Percentiles rank a stretch among this genome's conserved stretches.
Conservation (phyloP, 2,329 filamentous ascomycete genomes). For the Aureobasidium vineae region DNA sequence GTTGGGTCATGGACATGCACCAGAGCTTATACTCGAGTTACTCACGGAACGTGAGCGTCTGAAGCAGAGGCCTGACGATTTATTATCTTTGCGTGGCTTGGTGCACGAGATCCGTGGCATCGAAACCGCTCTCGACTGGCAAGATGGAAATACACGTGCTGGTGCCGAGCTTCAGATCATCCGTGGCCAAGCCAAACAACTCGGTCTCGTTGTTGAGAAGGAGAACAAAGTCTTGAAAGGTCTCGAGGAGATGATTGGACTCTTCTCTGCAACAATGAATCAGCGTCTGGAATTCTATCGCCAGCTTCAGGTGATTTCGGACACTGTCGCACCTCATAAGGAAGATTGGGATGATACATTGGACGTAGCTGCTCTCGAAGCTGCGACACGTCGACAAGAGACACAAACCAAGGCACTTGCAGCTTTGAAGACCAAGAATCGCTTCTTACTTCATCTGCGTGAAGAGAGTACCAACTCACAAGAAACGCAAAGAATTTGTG, state of each 20-base stretch:
- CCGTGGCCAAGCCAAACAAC: conserved; percentile 59
- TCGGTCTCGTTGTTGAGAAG: conserved; percentile 53
- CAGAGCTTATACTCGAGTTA: conserved; percentile 57
- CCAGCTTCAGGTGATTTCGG: conserved; percentile 86
- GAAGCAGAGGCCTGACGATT: conserved; percentile 51
- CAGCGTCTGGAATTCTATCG: conserved; percentile 83
- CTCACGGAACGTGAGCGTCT: conserved; percentile 48
- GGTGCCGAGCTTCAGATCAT: conserved; percentile 64
- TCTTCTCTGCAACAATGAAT: conserved; percentile 79
- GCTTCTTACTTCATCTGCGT: conserved; percentile 67
- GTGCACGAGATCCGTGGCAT: conserved; percentile 68
- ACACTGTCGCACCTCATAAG: conserved; percentile 75
- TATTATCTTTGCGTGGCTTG: conserved; percentile 67
- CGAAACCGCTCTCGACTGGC: conserved; percentile 58
- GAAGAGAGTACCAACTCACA: conserved; percentile 63
- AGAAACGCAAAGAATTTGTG: conserved; percentile 62
- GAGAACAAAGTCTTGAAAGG: conserved; percentile 53
- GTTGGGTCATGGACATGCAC: conserved; percentile 67
- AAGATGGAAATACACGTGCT: conserved; percentile 57
- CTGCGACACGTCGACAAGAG: conserved; percentile 50
- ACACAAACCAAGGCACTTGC: conserved; percentile 59
- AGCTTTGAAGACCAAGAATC: conserved; percentile 66
- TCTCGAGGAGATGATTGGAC: conserved; percentile 68
- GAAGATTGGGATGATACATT: conserved; percentile 59
- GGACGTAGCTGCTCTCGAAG: conserved; percentile 50